Evolutionary conservation across 768 basidiomycete genomes (phyloP).

Genomic region (Cantharellus cinnabarinus): DNA sequence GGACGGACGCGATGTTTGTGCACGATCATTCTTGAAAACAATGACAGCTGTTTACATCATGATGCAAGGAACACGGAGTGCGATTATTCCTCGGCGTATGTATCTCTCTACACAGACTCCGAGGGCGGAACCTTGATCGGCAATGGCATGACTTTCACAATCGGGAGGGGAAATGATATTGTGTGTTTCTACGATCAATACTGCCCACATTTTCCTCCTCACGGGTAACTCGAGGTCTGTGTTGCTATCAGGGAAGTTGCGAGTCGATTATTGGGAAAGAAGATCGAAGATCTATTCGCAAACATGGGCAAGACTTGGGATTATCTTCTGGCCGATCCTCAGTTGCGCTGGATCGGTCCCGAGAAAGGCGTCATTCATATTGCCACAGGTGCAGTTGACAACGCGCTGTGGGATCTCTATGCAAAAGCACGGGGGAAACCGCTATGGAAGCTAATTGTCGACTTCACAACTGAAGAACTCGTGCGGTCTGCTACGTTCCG

Average conservation of each 20-base stretch:
- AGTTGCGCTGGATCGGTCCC: slow-evolving; percentile 86
- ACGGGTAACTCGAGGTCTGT: slow-evolving; percentile 36
- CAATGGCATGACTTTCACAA: slow-evolving; percentile 91
- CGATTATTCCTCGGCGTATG: slow-evolving; percentile 89
- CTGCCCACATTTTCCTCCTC: background rate
- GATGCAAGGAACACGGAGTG: slow-evolving; percentile 69
- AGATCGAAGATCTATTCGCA: slow-evolving; percentile 59
- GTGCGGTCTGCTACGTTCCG: slow-evolving; percentile 60
- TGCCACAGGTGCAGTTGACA: slow-evolving; percentile 72
- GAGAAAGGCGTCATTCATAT: slow-evolving; percentile 93
- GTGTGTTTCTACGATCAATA: slow-evolving; percentile 19
- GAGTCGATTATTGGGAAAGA: slow-evolving; percentile 60
- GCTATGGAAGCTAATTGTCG: slow-evolving; percentile 82
- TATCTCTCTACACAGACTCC: slow-evolving; percentile 50
- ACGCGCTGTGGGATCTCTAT: slow-evolving; percentile 89
- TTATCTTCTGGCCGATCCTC: slow-evolving; percentile 69
- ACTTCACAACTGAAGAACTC: slow-evolving; percentile 74
- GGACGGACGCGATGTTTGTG: slow-evolving; percentile 75
- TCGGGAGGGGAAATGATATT: slow-evolving; percentile 88
- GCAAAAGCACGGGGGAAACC: slow-evolving; percentile 65
- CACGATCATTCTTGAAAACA: background rate
- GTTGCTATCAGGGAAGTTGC: slow-evolving; percentile 62
- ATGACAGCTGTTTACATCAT: background rate
- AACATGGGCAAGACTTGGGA: slow-evolving; percentile 90
- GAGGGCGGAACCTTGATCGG: slow-evolving; percentile 43